Conservation (phyloP, 176 grass and related monocot genomes). For the barley (Hordeum vulgare) region DNA sequence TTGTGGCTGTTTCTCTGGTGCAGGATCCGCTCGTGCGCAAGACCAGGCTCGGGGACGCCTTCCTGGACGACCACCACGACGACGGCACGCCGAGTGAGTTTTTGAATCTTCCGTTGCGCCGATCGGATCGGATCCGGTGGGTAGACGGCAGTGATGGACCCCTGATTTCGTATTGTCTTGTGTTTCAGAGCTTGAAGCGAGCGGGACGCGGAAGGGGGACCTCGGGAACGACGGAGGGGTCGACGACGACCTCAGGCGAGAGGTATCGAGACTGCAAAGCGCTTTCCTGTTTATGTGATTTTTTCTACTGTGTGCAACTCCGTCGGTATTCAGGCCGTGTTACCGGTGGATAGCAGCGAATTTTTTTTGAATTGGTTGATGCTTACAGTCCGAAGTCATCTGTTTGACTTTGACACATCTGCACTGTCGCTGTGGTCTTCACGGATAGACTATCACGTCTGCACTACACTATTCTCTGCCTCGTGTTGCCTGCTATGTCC, state of each 20-base stretch:
- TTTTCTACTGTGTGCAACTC: not conserved
- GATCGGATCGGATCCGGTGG: not conserved
- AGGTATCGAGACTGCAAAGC: conserved; percentile 22
- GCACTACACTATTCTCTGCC: not conserved
- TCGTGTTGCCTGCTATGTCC: not conserved
- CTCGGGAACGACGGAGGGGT: not conserved
- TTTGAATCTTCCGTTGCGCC: not conserved
- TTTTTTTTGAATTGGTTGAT: not conserved
- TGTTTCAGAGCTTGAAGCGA: conserved; percentile 11
- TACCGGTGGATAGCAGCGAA: not conserved
- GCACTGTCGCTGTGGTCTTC: not conserved
- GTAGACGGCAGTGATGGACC: not conserved
- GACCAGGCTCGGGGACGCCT: conserved; percentile 29
- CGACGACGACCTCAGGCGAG: conserved; percentile 48
- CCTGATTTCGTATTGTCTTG: not conserved
- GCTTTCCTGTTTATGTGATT: not conserved
- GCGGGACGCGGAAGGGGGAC: not conserved
- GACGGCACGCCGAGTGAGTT: not conserved
- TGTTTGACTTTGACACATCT: not conserved
- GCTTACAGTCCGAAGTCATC: not conserved
- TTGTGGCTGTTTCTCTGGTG: not conserved
- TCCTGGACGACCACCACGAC: conserved; percentile 20
- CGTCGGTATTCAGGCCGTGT: not conserved
- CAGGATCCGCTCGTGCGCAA: conserved; percentile 42
- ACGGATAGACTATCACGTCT: not conserved